Evolutionary conservation across 495 filamentous ascomycete species (phyloP).

Genomic region (Aspergillus egyptiacus): DNA sequence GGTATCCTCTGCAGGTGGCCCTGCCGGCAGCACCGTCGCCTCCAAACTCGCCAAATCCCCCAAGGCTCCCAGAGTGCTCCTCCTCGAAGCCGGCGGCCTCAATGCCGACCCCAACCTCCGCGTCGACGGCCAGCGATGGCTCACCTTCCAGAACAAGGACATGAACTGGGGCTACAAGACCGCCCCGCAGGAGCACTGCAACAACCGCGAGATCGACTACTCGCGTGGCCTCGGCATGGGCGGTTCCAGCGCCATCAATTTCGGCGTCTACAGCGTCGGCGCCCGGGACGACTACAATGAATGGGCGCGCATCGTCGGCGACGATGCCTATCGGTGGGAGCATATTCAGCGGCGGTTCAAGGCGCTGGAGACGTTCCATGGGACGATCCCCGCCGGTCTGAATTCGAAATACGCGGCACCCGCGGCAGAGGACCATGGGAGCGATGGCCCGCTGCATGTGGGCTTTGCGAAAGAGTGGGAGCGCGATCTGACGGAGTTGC

Average conservation of each 20-base stretch:
- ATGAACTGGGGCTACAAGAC: conserved; percentile 61
- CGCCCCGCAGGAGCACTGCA: conserved; percentile 45
- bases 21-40: conserved; percentile 48
- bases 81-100: conserved; percentile 52
- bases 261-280: conserved; percentile 52
- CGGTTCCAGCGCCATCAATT: conserved; percentile 59
- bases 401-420: conserved; percentile 33
- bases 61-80: conserved; percentile 43
- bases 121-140: conserved; percentile 49
- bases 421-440: conserved; percentile 41
- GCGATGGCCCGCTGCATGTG: conserved; percentile 41
- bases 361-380: conserved; percentile 48
- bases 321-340: conserved; percentile 47
- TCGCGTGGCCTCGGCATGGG: conserved; percentile 55
- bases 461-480: conserved; percentile 46
- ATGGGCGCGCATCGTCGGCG: conserved; percentile 37
- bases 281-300: conserved; percentile 55
- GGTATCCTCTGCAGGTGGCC: conserved; percentile 49
- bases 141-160: conserved; percentile 40
- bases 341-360: conserved; percentile 44
- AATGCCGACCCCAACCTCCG: conserved; percentile 44
- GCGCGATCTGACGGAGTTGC: conserved; percentile 37
- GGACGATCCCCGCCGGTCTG: conserved; percentile 26
- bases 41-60: conserved; percentile 39
- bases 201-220: conserved; percentile 47